These are phyloP conservation scores for Zopfia rhizophila DNA, from an alignment of 2,329 filamentous ascomycete genomes.

Conservation along the genomic window DNA sequence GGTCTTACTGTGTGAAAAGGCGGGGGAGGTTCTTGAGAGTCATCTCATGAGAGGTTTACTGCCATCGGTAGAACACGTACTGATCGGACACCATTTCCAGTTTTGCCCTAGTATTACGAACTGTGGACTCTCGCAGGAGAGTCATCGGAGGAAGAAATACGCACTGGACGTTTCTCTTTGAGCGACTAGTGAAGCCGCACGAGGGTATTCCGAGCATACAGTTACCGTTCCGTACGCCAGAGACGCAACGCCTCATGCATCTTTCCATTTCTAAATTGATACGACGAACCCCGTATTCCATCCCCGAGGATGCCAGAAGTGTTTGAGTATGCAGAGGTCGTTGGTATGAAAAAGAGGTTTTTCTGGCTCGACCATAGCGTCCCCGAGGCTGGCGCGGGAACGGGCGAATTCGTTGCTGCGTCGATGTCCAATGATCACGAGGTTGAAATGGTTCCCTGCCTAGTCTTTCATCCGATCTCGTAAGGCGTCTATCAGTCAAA, in stretches of 20 bases:
- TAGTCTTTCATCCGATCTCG: slow-evolving; percentile 71
- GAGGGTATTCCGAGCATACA: slow-evolving; percentile 11
- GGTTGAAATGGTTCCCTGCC: slow-evolving; percentile 67
- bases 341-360: slow-evolving; percentile 61
- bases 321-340: slow-evolving; percentile 58
- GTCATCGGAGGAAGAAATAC: slow-evolving; percentile 58
- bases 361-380: slow-evolving; percentile 70
- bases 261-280: slow-evolving; percentile 69
- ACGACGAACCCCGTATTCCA: slow-evolving; percentile 65
- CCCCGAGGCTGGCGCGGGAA: slow-evolving; percentile 51
- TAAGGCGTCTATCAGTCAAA: slow-evolving; percentile 68
- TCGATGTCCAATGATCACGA: slow-evolving; percentile 68
- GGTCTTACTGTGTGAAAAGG: slow-evolving; percentile 72
- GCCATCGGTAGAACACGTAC: slow-evolving; percentile 68
- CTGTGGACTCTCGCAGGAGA: slow-evolving; percentile 62
- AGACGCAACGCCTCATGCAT: slow-evolving; percentile 71
- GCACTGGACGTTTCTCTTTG: slow-evolving; percentile 69
- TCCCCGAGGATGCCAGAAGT: slow-evolving; percentile 60
- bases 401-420: slow-evolving; percentile 40
- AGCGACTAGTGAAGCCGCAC: slow-evolving; percentile 58
- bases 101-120: slow-evolving; percentile 67
- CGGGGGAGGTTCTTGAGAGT: slow-evolving; percentile 72
- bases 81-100: slow-evolving; percentile 71
- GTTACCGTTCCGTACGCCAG: slow-evolving; percentile 56
- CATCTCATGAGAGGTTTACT: slow-evolving; percentile 68